These are phyloP conservation scores for Cyamopsis tetragonoloba DNA, from an alignment of 306 rosid genomes.

Conservation along the genomic window DNA sequence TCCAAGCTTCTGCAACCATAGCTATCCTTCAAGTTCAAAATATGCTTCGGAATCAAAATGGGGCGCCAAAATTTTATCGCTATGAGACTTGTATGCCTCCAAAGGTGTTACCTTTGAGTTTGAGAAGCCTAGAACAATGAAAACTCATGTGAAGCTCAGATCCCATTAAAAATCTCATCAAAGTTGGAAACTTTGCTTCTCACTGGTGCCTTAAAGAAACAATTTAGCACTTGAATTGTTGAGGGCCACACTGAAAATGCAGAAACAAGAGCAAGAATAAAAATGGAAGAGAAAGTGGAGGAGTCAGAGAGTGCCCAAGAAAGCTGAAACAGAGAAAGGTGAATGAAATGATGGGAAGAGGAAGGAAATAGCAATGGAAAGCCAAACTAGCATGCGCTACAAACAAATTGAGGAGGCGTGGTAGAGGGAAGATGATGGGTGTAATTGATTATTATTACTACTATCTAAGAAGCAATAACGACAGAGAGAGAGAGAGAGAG, in stretches of 20 bases:
- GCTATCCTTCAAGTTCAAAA: constrained; percentile 24
- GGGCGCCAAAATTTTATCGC: background rate
- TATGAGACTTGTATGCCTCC: background rate
- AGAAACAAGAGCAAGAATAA: background rate
- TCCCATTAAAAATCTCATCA: too few relatives aligned
- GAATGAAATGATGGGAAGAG: constrained; percentile 2
- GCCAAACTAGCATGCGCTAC: constrained; percentile 32
- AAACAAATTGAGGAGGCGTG: constrained; percentile 38
- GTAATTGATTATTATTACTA: constrained; percentile 36
- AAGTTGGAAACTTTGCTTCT: too few relatives aligned
- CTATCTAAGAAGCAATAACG: background rate
- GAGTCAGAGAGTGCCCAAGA: constrained; percentile 27
- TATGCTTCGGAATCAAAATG: background rate
- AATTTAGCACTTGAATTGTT: constrained; percentile 15
- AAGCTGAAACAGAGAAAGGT: constrained; percentile 13
- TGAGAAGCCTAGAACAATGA: constrained; percentile 7
- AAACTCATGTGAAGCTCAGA: background rate
- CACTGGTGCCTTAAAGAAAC: background rate
- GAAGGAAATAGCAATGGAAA: background rate
- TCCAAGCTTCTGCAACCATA: constrained; percentile 96
- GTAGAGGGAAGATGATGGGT: constrained; percentile 32
- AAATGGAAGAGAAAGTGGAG: constrained; percentile 32
- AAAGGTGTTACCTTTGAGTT: constrained; percentile 21
- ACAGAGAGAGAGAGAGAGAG: background rate
- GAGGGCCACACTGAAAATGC: background rate